Percentiles rank a stretch among this genome's conserved stretches.
phyloP scores from a whole-genome alignment of 192 early-diverging fungal species.

The Coemansia sp. region DNA sequence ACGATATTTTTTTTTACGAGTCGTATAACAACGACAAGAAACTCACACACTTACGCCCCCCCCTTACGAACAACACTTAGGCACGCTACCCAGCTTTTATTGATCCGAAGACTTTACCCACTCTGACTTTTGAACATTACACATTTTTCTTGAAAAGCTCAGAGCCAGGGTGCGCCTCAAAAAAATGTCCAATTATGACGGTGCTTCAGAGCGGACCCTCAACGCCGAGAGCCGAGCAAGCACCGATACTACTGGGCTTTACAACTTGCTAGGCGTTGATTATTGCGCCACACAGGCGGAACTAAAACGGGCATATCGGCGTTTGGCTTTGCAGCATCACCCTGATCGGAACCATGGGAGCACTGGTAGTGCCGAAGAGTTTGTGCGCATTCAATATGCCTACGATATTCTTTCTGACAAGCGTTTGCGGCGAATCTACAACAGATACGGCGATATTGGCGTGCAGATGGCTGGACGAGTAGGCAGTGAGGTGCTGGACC shows the following conservation, averaged over 20 bases:
- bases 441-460: slow-evolving; percentile 82
- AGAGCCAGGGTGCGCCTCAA: neutral
- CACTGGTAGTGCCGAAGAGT: slow-evolving; percentile 64
- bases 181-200: slow-evolving; percentile 18
- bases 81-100: neutral
- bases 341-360: slow-evolving; percentile 85
- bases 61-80: neutral
- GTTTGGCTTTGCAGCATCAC: slow-evolving; percentile 81
- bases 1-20: neutral
- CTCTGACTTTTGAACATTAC: neutral
- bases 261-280: slow-evolving; percentile 78
- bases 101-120: neutral
- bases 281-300: slow-evolving; percentile 69
- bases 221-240: slow-evolving; percentile 7
- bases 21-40: neutral
- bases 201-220: slow-evolving; percentile 34
- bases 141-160: neutral
- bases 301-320: slow-evolving; percentile 78
- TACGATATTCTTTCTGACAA: slow-evolving; percentile 75
- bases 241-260: slow-evolving; percentile 65
- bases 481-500: slow-evolving; percentile 65
- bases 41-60: neutral
- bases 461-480: slow-evolving; percentile 72
- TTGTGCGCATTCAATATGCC: slow-evolving; percentile 82
- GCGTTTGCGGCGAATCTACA: slow-evolving; percentile 85